Evolutionary conservation across 108 stramenopile genomes (phyloP).

Genomic region (Cyclotella atomus): DNA sequence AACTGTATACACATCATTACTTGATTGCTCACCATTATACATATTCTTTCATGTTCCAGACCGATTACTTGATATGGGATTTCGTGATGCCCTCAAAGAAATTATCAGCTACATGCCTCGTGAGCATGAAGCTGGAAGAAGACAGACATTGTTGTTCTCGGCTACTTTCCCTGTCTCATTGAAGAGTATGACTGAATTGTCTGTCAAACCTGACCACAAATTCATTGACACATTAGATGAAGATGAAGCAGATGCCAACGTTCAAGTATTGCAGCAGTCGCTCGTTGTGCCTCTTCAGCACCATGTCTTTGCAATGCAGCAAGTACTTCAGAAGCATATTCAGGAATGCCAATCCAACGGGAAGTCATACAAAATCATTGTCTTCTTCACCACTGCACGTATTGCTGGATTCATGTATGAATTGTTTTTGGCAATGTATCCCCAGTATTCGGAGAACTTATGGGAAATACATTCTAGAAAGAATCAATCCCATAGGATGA

Average conservation of each 20-base stretch:
- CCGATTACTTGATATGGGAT: conserved; percentile 93
- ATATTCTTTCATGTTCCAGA: conserved; percentile 20
- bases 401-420: conserved; percentile 82
- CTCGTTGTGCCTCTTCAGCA: conserved; percentile 43
- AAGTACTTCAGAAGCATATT: conserved; percentile 21
- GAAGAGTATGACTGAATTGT: conserved; percentile 48
- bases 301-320: conserved; percentile 35
- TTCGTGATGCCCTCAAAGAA: conserved; percentile 80
- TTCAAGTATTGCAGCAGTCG: conserved; percentile 55
- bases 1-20: neutral
- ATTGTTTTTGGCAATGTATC: conserved; percentile 55
- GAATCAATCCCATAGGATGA: conserved; percentile 67
- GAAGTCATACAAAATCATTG: conserved; percentile 66
- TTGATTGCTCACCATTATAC: neutral
- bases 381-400: conserved; percentile 93
- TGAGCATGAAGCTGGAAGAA: neutral
- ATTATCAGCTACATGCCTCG: conserved; percentile 72
- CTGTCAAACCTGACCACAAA: conserved; percentile 40
- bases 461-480: conserved; percentile 90
- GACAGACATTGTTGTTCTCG: conserved; percentile 89
- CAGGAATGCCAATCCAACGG: conserved; percentile 27
- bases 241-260: conserved; percentile 54
- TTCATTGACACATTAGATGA: conserved; percentile 65
- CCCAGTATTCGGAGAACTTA: conserved; percentile 32
- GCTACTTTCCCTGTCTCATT: conserved; percentile 85